Conservation (phyloP, 179 eudicot genomes). For the Beta corolliflora region DNA sequence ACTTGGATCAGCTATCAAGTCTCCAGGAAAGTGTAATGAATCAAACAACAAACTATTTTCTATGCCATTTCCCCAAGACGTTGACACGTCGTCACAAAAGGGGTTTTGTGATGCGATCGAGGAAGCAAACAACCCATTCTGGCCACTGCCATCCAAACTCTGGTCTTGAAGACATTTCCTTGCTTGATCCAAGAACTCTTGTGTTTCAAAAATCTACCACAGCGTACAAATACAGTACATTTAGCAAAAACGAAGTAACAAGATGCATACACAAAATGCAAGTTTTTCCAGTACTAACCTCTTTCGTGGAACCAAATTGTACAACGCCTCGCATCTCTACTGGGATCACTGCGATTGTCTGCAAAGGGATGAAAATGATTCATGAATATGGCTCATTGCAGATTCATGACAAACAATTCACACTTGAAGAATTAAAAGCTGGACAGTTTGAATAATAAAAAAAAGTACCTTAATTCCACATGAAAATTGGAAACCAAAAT, state of each 20-base stretch:
- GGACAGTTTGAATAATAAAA: slow-evolving; percentile 6
- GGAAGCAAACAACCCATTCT: slow-evolving; percentile 33
- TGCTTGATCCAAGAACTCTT: slow-evolving; percentile 53
- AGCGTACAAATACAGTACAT: slow-evolving; percentile 8
- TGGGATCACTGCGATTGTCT: slow-evolving; percentile 76
- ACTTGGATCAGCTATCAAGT: slow-evolving; percentile 17
- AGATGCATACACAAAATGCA: not conserved
- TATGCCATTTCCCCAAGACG: slow-evolving; percentile 23
- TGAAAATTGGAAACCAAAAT: slow-evolving; percentile 47
- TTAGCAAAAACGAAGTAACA: not conserved
- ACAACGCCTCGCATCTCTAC: slow-evolving; percentile 69
- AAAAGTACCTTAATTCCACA: slow-evolving; percentile 65
- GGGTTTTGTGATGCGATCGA: slow-evolving; percentile 36
- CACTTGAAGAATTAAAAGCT: not conserved
- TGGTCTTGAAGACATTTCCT: slow-evolving; percentile 38
- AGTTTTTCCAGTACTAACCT: slow-evolving; percentile 50
- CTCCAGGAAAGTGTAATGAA: slow-evolving; percentile 26
- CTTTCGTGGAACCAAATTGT: slow-evolving; percentile 69
- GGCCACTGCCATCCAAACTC: slow-evolving; percentile 16
- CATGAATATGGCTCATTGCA: slow-evolving; percentile 4
- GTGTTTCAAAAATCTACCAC: slow-evolving; percentile 57
- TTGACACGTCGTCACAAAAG: slow-evolving; percentile 14
- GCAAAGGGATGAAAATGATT: slow-evolving; percentile 29
- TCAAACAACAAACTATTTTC: slow-evolving; percentile 21
- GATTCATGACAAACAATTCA: not conserved